phyloP scores from a whole-genome alignment of 148 eudicot species.

The Heliosperma pusillum region DNA sequence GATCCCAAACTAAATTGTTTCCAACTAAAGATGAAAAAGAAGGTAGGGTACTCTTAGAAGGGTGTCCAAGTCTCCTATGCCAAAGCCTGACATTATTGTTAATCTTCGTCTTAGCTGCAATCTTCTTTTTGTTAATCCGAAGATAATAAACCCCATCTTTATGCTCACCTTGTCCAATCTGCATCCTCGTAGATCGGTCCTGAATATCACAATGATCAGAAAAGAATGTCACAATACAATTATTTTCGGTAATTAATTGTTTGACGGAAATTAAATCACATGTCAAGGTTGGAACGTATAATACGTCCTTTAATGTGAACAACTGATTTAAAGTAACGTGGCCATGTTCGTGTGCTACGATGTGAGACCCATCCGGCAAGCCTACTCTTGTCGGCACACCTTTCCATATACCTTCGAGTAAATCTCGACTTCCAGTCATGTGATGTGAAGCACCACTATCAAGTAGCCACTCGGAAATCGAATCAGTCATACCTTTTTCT shows the following conservation, averaged over 20 bases:
- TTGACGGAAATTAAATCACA: neutral
- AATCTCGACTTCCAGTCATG: neutral
- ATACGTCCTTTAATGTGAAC: neutral
- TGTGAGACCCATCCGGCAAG: neutral
- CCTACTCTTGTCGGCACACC: neutral
- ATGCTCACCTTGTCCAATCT: neutral
- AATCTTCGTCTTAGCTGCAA: neutral
- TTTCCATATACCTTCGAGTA: neutral
- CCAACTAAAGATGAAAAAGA: neutral
- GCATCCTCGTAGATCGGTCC: slow-evolving; percentile 11
- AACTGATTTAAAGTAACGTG: neutral
- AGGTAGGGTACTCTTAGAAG: neutral
- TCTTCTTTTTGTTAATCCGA: too few relatives aligned
- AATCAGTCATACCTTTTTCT: too few relatives aligned
- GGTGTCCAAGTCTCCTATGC: neutral
- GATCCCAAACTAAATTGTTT: neutral
- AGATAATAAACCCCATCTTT: neutral
- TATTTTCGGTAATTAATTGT: neutral
- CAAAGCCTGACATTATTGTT: neutral
- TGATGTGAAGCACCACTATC: neutral
- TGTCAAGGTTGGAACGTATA: neutral
- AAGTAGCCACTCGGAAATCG: neutral
- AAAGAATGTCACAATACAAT: slow-evolving; percentile 12
- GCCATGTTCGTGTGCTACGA: neutral
- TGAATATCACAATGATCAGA: neutral